Base-by-base conservation (phyloP, 768 basidiomycete genomes). In the Serendipita vermifera region DNA sequence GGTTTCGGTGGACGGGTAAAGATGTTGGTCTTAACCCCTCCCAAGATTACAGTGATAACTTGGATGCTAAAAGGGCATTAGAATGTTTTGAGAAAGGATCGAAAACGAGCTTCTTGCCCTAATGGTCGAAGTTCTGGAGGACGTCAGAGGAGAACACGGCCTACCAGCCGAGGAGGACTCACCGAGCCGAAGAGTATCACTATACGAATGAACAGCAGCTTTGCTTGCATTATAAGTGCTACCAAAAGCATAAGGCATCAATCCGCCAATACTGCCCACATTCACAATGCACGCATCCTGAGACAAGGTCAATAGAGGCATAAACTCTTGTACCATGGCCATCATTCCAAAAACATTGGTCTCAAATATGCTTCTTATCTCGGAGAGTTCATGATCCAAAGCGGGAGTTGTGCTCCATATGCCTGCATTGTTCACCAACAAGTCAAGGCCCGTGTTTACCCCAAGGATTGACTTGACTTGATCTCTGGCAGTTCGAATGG, bases 301-400 rank as follows among this genome's bases (percentile, higher is more conserved):
- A 5, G 64, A 62, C 1, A 62, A 60, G 33, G 70, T 56, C 6
- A 71, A 58, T 14, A 70, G 61, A 13, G 61, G 61, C 1, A 62
- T 32, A 46, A 71, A 71, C 53, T 60, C 65, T 38, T 70, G 62
- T 2, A 66, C 63, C 68, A 70, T 67, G 14, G 54, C 31, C 64
- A 71, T 68, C 2, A 65, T 60, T 2, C 62, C 65, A 39, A 71
- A 69, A 6, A 70, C 9, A 54, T 71, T 71, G 13, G 66, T 63
- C 7, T 70, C 66, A 51, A 68, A 70, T 9, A 69, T 35, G 13
- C 9, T 57, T 32, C 62, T 56, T 9, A 64, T 63, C 6, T 62
- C 56, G 22, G 58, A 58, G 38, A 69, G 56, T 35, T 62, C 41
- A 24, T 64, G 26, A 57, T 69, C 69, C 20, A 65, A 60, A 1